phyloP scores from a whole-genome alignment of 2,329 filamentous ascomycete genomes.

The Pseudodiploospora longispora region DNA sequence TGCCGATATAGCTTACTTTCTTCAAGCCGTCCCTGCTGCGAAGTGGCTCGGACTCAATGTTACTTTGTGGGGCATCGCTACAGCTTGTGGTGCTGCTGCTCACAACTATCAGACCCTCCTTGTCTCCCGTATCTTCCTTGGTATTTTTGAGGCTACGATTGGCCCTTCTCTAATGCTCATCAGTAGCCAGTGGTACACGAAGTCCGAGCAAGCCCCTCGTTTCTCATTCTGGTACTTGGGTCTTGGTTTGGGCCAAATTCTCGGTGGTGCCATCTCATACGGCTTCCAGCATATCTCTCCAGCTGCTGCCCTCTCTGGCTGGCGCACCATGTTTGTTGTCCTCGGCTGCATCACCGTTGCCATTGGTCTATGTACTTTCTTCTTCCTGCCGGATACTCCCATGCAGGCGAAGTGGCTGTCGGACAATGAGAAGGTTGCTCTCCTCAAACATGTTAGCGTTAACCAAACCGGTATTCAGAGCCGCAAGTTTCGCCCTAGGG shows the following conservation, averaged over 20 bases:
- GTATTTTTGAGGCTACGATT: constrained; percentile 53
- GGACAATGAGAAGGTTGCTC: constrained; percentile 38
- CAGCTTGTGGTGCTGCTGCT: constrained; percentile 44
- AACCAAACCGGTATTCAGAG: constrained; percentile 52
- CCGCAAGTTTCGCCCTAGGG: constrained; percentile 42
- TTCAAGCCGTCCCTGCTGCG: constrained; percentile 51
- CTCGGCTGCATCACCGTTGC: constrained; percentile 44
- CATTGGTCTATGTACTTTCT: constrained; percentile 23
- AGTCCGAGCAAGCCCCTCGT: constrained; percentile 50
- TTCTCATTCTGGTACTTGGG: constrained; percentile 56
- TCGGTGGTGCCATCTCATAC: constrained; percentile 56
- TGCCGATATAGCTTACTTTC: constrained; percentile 37
- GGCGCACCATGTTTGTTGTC: constrained; percentile 63
- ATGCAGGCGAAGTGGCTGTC: constrained; percentile 40
- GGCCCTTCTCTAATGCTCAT: constrained; percentile 54
- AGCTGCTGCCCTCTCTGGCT: constrained; percentile 52
- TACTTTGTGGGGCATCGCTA: constrained; percentile 49
- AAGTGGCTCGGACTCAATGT: constrained; percentile 55
- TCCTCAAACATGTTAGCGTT: constrained; percentile 44
- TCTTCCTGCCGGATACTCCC: constrained; percentile 32
- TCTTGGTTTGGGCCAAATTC: constrained; percentile 52
- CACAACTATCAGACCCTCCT: constrained; percentile 46
- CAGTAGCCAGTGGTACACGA: constrained; percentile 54
- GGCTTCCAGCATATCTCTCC: constrained; percentile 45
- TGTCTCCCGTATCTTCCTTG: constrained; percentile 48